Conservation (phyloP, 2,329 filamentous ascomycete genomes). For the Epicoccum sorghinum region DNA sequence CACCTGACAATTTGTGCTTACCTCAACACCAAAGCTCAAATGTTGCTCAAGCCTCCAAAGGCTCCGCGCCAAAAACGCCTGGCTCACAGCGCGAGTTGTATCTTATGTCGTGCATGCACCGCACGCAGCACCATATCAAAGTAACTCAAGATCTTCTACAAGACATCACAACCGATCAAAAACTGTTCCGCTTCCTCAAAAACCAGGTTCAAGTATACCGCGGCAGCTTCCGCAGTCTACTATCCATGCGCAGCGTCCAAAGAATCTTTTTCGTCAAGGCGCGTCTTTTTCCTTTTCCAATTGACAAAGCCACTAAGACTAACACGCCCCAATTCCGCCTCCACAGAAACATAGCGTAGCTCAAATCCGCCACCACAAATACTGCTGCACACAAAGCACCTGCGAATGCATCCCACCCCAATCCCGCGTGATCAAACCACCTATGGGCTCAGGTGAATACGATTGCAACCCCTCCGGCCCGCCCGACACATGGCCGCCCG, state of each 20-base stretch:
- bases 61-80: not conserved
- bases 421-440: not conserved
- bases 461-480: not conserved
- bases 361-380: not conserved
- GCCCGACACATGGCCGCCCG: not conserved
- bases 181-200: not conserved
- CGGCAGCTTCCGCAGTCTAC: not conserved
- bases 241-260: not conserved
- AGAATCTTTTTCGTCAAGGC: not conserved
- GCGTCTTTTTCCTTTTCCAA: too few relatives aligned
- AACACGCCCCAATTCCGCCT: slow-evolving; percentile 17
- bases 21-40: not conserved
- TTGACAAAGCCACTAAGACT: too few relatives aligned
- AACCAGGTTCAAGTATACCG: not conserved
- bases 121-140: not conserved
- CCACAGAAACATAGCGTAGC: slow-evolving; percentile 15
- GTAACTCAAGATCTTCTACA: not conserved
- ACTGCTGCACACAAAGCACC: not conserved
- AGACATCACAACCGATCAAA: not conserved
- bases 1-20: not conserved
- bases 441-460: slow-evolving; percentile 2
- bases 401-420: slow-evolving; percentile 1
- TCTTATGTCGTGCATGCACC: not conserved
- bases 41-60: not conserved
- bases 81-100: not conserved